Conservation (phyloP, 1,284 basidiomycete genomes). For the Apiotrichum laibachii region DNA sequence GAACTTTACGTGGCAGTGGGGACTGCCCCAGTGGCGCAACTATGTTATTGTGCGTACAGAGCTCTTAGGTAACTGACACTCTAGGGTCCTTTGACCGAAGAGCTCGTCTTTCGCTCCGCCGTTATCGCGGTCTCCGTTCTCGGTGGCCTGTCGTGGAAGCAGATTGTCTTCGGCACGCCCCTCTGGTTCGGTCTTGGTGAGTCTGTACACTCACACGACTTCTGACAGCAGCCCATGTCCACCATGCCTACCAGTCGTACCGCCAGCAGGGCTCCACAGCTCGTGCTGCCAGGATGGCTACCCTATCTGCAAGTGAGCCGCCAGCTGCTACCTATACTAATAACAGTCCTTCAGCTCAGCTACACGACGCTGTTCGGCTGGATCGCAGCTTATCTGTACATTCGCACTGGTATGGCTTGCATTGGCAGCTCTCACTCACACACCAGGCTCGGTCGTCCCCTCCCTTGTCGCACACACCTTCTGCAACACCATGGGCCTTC, state of each 20-base stretch:
- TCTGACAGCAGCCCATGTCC: slow-evolving; percentile 70
- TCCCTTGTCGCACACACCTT: slow-evolving; percentile 76
- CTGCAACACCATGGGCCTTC: slow-evolving; percentile 86
- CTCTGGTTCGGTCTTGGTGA: slow-evolving; percentile 82
- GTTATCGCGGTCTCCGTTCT: slow-evolving; percentile 71
- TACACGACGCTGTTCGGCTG: slow-evolving; percentile 93
- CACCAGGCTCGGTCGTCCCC: slow-evolving; percentile 50
- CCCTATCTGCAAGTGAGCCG: slow-evolving; percentile 44
- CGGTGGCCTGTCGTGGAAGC: slow-evolving; percentile 58
- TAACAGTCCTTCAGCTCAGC: slow-evolving; percentile 72
- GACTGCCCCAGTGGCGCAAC: slow-evolving; percentile 60
- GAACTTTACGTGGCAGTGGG: slow-evolving; percentile 18
- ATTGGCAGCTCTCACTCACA: background rate
- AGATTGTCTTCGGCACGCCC: slow-evolving; percentile 76
- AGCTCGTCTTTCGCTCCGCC: slow-evolving; percentile 85
- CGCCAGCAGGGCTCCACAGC: slow-evolving; percentile 61
- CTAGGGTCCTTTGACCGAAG: slow-evolving; percentile 87
- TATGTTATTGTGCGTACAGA: slow-evolving; percentile 66
- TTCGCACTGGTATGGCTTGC: slow-evolving; percentile 64
- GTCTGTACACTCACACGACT: slow-evolving; percentile 30
- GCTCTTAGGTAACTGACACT: slow-evolving; percentile 1
- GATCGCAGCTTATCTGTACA: slow-evolving; percentile 79
- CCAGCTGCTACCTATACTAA: background rate
- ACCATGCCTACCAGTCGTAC: slow-evolving; percentile 85
- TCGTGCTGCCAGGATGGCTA: slow-evolving; percentile 56